Evolutionary conservation across 2,329 filamentous ascomycete genomes (phyloP), one percentile per base, ranked within the genome.

Genomic region (Fusarium guadeloupense): DNA sequence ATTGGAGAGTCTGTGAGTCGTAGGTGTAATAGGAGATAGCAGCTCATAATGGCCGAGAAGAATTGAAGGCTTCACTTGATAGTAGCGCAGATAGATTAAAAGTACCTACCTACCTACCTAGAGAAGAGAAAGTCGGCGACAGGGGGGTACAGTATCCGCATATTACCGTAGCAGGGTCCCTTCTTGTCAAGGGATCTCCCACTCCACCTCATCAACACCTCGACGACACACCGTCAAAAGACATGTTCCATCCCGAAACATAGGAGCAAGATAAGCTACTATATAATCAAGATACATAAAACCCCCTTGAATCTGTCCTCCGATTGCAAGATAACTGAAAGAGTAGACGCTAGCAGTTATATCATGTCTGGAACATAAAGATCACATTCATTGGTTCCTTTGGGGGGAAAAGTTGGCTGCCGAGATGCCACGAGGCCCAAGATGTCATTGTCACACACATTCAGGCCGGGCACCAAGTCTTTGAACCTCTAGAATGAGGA

Each of bases 361-460:
- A 21, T 37, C 23, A 12, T 38, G 34, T 17, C 10, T 19, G 34
- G n/a, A 19, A 9, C 17, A 17, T 10, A n/a, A n/a, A n/a, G n/a
- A n/a, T n/a, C n/a, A n/a, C n/a, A n/a, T n/a, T n/a, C n/a, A n/a
- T n/a, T n/a, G n/a, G n/a, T n/a, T n/a, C n/a, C n/a, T n/a, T n/a
- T n/a, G n/a, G n/a, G n/a, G n/a, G n/a, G n/a, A n/a, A n/a, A 37
- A 19, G 26, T 16, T 40, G 38, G 47, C 26, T 43, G 34, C 47
- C 28, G 35, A 31, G 60, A 61, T 64, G 60, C 60, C 60, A 64
- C 60, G 60, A 64, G 60, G 60, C 55, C 52, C 46, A 35, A 52
- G 60, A 64, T 64, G 60, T 64, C 60, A 64, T 63, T 59, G 60
- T 61, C 60, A 64, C 60, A 52, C 59, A 64, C 54, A 34, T 59